Evolutionary conservation across 2,329 filamentous ascomycete genomes (phyloP).

Genomic region (Phyllosticta paracitricarpa): DNA sequence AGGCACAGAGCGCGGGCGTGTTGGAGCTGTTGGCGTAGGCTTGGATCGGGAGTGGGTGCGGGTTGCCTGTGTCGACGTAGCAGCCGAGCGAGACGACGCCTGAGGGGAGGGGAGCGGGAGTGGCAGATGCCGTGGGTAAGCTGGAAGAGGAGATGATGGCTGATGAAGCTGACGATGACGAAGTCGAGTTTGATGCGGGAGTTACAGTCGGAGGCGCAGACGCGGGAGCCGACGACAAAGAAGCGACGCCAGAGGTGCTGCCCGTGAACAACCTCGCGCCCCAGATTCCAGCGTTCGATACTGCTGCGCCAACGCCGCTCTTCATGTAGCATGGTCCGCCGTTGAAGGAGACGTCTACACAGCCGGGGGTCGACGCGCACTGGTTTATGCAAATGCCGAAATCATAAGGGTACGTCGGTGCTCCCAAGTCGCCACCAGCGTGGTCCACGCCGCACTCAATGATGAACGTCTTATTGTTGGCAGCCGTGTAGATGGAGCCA

Average conservation of each 20-base stretch:
- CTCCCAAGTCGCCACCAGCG: constrained; percentile 2
- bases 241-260: neutral
- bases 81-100: constrained; percentile 2
- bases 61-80: neutral
- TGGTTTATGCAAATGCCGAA: constrained; percentile 1
- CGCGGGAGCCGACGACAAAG: neutral
- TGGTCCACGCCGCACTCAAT: constrained; percentile 9
- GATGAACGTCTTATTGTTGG: constrained; percentile 12
- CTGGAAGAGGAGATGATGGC: neutral
- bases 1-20: neutral
- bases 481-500: constrained; percentile 10
- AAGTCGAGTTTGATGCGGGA: neutral
- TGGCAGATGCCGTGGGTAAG: neutral
- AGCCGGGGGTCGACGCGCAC: constrained; percentile 7
- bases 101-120: neutral
- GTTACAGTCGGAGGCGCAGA: neutral
- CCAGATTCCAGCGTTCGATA: constrained; percentile 4
- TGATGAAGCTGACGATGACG: neutral
- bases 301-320: neutral
- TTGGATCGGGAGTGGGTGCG: neutral
- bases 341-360: constrained; percentile 6
- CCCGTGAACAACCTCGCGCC: neutral
- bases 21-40: neutral
- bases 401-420: neutral
- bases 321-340: constrained; percentile 9